Percentiles rank a stretch among this genome's conserved stretches.
These are phyloP conservation scores for Dissophora ornata DNA, from an alignment of 192 early-diverging fungal genomes.

Conservation along the genomic window DNA sequence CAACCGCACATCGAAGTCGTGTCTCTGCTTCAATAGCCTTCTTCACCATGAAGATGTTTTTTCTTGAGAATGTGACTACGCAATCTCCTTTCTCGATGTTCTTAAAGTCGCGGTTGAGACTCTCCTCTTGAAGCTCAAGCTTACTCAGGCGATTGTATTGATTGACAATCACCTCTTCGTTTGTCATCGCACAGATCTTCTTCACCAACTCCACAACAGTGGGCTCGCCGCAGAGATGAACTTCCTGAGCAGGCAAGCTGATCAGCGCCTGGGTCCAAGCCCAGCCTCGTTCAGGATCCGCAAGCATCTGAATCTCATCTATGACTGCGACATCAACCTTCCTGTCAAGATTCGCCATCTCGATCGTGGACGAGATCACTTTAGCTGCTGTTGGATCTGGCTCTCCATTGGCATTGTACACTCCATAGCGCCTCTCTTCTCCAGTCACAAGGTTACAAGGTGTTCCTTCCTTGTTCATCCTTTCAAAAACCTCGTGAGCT, in stretches of 20 bases:
- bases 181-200: conserved; percentile 72
- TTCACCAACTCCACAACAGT: conserved; percentile 85
- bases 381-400: conserved; percentile 45
- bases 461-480: conserved; percentile 80
- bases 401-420: conserved; percentile 52
- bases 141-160: conserved; percentile 82
- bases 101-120: conserved; percentile 65
- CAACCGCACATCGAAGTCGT: conserved; percentile 84
- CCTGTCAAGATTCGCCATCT: conserved; percentile 79
- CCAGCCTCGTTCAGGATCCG: conserved; percentile 88
- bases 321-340: conserved; percentile 87
- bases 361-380: conserved; percentile 84
- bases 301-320: conserved; percentile 98
- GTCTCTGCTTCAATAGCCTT: conserved; percentile 79
- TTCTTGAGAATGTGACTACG: conserved; percentile 90
- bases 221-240: conserved; percentile 95
- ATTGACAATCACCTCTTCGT: conserved; percentile 85
- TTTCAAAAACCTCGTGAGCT: conserved; percentile 91
- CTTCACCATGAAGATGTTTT: conserved; percentile 83
- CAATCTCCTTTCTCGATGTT: conserved; percentile 85
- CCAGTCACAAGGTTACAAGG: conserved; percentile 91
- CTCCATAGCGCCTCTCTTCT: conserved; percentile 76
- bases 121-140: conserved; percentile 64
- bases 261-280: conserved; percentile 94
- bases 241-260: conserved; percentile 63